Evolutionary conservation across 140 eudicot genomes (phyloP).

Genomic region (Bidens hawaiensis): DNA sequence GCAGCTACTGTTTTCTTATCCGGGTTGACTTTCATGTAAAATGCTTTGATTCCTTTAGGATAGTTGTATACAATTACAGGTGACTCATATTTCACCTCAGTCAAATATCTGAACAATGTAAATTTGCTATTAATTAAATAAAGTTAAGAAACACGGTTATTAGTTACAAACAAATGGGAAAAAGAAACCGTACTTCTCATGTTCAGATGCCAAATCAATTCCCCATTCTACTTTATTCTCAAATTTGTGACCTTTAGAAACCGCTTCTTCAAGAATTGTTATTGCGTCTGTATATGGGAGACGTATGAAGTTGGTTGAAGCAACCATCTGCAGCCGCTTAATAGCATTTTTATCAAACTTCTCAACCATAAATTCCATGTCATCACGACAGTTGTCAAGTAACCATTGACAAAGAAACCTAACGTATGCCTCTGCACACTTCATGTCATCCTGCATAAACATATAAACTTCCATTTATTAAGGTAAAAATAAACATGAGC

Average conservation of each 20-base stretch:
- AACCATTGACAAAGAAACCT: constrained; percentile 75
- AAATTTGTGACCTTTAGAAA: constrained; percentile 53
- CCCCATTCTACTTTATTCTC: constrained; percentile 97
- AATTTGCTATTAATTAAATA: background rate
- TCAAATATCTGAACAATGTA: constrained; percentile 50
- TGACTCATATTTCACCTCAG: constrained; percentile 63
- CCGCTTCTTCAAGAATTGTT: constrained; percentile 61
- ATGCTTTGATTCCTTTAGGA: constrained; percentile 94
- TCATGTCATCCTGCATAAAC: constrained; percentile 79
- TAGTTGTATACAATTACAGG: constrained; percentile 94
- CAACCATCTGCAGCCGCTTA: constrained; percentile 65
- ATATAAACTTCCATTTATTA: background rate
- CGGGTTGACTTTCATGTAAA: constrained; percentile 84
- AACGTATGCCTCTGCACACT: constrained; percentile 83
- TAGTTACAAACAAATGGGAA: too few species aligned
- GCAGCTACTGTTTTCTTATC: constrained; percentile 96
- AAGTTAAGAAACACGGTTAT: background rate
- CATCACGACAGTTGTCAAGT: constrained; percentile 84
- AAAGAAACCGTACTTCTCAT: constrained; percentile 63
- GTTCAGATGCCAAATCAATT: constrained; percentile 89
- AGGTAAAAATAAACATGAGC: background rate
- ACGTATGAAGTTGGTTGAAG: constrained; percentile 59
- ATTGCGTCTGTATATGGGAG: constrained; percentile 83
- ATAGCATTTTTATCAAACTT: constrained; percentile 62
- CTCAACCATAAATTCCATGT: constrained; percentile 75